Evolutionary conservation across 2,329 filamentous ascomycete genomes (phyloP).

Genomic region (Xylaria sp.): DNA sequence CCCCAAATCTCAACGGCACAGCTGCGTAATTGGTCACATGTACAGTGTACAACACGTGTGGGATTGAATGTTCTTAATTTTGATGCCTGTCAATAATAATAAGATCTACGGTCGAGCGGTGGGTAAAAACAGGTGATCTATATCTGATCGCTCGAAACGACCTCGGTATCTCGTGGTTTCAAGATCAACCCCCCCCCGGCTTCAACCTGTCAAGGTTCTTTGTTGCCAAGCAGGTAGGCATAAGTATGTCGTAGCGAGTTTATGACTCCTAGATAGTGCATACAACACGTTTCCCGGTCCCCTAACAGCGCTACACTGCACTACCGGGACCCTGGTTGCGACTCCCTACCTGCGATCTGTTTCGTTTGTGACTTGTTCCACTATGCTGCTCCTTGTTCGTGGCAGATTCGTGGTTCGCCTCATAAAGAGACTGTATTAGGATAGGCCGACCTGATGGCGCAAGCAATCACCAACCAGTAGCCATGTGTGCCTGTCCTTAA

Average conservation of each 20-base stretch:
- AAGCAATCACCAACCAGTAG: not conserved
- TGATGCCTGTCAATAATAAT: constrained; percentile 29
- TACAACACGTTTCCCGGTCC: not conserved
- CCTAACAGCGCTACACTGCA: not conserved
- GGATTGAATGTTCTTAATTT: not conserved
- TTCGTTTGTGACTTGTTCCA: constrained; percentile 20
- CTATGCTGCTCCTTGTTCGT: constrained; percentile 8
- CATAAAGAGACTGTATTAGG: not conserved
- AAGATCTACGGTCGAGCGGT: constrained; percentile 29
- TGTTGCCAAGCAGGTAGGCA: not conserved
- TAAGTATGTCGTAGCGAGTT: constrained; percentile 3
- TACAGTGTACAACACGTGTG: constrained; percentile 13
- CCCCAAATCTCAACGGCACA: constrained; percentile 12
- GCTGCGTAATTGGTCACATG: constrained; percentile 22
- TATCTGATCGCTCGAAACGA: constrained; percentile 19
- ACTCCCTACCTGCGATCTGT: constrained; percentile 14
- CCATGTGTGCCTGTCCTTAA: not conserved
- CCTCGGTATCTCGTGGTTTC: constrained; percentile 29
- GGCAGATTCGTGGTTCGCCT: not conserved
- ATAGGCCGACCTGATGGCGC: not conserved
- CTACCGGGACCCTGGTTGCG: constrained; percentile 19
- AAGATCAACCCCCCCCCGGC: constrained; percentile 22
- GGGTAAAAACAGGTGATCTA: constrained; percentile 22
- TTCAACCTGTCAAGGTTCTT: not conserved
- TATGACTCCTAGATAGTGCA: constrained; percentile 1